These are phyloP conservation scores for Neodidymelliopsis sp. DNA, from an alignment of 2,329 filamentous ascomycete genomes.

Conservation along the genomic window DNA sequence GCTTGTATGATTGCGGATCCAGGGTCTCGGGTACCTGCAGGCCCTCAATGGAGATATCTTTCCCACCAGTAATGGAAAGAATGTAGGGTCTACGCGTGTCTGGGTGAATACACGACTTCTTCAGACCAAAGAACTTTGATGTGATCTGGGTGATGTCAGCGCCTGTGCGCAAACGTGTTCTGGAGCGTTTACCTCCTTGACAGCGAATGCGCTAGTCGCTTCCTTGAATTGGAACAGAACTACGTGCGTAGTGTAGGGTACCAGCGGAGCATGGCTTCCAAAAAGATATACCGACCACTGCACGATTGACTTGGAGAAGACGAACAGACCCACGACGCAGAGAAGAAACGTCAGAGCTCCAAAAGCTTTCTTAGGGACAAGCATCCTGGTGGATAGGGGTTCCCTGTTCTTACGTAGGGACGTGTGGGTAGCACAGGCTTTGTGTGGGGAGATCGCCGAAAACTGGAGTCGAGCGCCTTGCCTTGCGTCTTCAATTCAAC, in stretches of 20 bases:
- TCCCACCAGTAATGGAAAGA: slow-evolving; percentile 40
- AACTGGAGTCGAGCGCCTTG: slow-evolving; percentile 6
- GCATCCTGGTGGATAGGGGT: slow-evolving; percentile 23
- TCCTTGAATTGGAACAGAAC: slow-evolving; percentile 47
- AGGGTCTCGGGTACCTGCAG: slow-evolving; percentile 36
- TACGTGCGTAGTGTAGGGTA: slow-evolving; percentile 39
- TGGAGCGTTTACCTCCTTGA: slow-evolving; percentile 37
- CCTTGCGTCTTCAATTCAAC: slow-evolving; percentile 13
- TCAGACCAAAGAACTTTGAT: slow-evolving; percentile 39
- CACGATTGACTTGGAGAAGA: slow-evolving; percentile 31
- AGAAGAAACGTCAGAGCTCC: slow-evolving; percentile 23
- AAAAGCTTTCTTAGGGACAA: slow-evolving; percentile 33
- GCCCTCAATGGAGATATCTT: slow-evolving; percentile 43
- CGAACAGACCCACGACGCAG: slow-evolving; percentile 18
- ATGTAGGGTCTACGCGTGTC: slow-evolving; percentile 38
- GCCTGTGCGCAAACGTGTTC: slow-evolving; percentile 4
- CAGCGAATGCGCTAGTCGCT: slow-evolving; percentile 28
- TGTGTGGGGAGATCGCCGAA: slow-evolving; percentile 16
- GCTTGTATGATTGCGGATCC: slow-evolving; percentile 49
- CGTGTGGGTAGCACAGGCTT: slow-evolving; percentile 5
- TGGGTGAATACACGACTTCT: slow-evolving; percentile 42
- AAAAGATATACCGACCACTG: slow-evolving; percentile 28
- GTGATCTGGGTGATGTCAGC: slow-evolving; percentile 34
- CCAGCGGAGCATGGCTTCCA: slow-evolving; percentile 21
- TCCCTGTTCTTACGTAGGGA: slow-evolving; percentile 12